A percentile compares a stretch with the other conserved stretches of the same genome.
These are phyloP conservation scores for Globisporangium irregulare DNA, from an alignment of 352 stramenopile genomes.

Conservation along the genomic window DNA sequence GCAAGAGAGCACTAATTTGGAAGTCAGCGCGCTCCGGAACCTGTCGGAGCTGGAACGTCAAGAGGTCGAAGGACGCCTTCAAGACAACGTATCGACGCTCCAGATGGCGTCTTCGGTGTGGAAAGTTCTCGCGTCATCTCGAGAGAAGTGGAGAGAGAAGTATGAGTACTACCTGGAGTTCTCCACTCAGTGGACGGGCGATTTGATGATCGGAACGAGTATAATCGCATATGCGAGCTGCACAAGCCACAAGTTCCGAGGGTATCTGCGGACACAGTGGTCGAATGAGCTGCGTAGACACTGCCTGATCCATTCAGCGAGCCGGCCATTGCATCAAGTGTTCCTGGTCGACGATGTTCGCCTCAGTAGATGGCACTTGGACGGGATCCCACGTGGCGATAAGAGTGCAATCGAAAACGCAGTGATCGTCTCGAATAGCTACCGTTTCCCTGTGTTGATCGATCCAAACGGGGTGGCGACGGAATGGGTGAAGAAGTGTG, in stretches of 20 bases:
- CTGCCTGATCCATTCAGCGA: conserved; percentile 32
- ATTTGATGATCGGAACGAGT: conserved; percentile 63
- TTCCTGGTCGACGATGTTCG: conserved; percentile 34
- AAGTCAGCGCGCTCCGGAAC: conserved; percentile 35
- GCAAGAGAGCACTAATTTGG: conserved; percentile 33
- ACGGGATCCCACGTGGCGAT: conserved; percentile 39
- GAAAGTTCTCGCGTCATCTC: conserved; percentile 47
- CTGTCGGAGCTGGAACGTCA: conserved; percentile 51
- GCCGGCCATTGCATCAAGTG: conserved; percentile 21
- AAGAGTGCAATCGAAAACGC: conserved; percentile 38
- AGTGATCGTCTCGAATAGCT: conserved; percentile 36
- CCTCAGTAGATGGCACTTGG: conserved; percentile 43
- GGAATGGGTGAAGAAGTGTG: conserved; percentile 48
- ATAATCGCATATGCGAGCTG: conserved; percentile 44
- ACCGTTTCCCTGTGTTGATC: conserved; percentile 50
- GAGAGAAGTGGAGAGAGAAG: conserved; percentile 34
- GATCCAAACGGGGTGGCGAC: conserved; percentile 54
- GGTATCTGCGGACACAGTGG: conserved; percentile 38
- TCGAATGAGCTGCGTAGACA: conserved; percentile 25
- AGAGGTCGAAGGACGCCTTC: conserved; percentile 42
- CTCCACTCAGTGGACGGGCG: conserved; percentile 39
- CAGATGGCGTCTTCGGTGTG: conserved; percentile 51
- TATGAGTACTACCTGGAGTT: conserved; percentile 46
- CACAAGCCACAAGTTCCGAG: conserved; percentile 15
- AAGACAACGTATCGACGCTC: conserved; percentile 50